Base-by-base conservation (phyloP, 495 filamentous ascomycete species). In the Clohesyomyces aquaticus region DNA sequence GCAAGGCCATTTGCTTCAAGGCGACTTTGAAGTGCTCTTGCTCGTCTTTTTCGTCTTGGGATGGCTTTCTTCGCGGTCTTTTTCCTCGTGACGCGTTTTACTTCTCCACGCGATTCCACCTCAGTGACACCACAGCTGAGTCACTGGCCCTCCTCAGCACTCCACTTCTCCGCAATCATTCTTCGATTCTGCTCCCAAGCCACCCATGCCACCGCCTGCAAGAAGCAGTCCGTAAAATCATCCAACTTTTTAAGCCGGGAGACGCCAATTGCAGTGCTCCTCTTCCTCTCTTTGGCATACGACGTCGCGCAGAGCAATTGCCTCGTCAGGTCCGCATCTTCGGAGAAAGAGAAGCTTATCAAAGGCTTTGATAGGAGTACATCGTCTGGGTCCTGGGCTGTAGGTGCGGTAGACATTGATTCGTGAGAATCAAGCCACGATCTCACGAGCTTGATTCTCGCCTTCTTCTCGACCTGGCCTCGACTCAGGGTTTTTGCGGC, bases 171-270 rank as follows among this genome's bases (percentile, higher is more conserved):
- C 42, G 73, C 63, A 27, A 89, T 68, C 38, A 70, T 68, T 56
- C 77, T 77, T 62, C 85, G 74, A 73, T 91, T 93, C 63, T 79
- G 75, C 71, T 93, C 84, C 93, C 93, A 98, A 58, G 88, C 81
- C 51, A 93, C 73, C 89, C 90, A 96, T 10, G 91, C 88, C 64
- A 91, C 77, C 0, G 88, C 94, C 76, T 98, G 93, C 64, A 96
- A 70, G 28, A 97, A 74, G 74, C 88, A 90, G 82, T 98, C 93
- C 4, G 91, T 89, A 64, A 98, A 77, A 80, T 98, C 93, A 77
- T 98, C 93, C 66, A 96, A 69, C 74, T 98, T 98, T 19, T 73
- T 91, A 45, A 71, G 52, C 78, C 67, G 52, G 9, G 29, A 12
- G 16, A 42, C 21, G 62, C 65, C 53, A 69, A 77, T 50, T 26